Evolutionary conservation across 2,329 filamentous ascomycete genomes (phyloP).

Genomic region (Colletotrichum filicis): DNA sequence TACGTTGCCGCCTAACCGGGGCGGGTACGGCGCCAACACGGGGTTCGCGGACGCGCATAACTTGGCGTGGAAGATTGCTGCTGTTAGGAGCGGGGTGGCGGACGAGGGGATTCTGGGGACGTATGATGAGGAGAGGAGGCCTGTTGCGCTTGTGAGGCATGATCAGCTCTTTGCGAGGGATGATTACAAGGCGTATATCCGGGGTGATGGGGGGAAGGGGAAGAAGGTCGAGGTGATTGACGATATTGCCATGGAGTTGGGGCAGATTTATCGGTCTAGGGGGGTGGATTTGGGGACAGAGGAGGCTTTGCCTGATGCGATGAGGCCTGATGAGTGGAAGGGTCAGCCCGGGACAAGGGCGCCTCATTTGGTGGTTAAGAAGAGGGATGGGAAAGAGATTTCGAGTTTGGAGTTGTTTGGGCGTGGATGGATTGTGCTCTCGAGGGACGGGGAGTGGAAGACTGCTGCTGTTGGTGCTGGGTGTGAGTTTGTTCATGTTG

Average conservation of each 20-base stretch:
- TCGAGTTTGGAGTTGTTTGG: constrained; percentile 8
- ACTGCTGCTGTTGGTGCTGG: background rate
- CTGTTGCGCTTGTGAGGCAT: constrained; percentile 43
- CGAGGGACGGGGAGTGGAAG: constrained; percentile 50
- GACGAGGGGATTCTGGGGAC: constrained; percentile 44
- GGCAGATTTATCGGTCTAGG: constrained; percentile 5
- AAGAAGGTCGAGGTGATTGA: background rate
- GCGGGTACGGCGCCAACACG: constrained; percentile 29
- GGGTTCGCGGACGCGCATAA: constrained; percentile 52
- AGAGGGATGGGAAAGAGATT: background rate
- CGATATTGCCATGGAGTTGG: constrained; percentile 15
- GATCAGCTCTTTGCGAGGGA: constrained; percentile 40
- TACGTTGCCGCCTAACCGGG: constrained; percentile 23
- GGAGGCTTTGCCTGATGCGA: constrained; percentile 4
- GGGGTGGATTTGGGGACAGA: background rate
- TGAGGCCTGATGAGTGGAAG: constrained; percentile 38
- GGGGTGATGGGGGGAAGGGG: constrained; percentile 10
- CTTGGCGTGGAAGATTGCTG: constrained; percentile 54
- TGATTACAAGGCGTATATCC: constrained; percentile 34
- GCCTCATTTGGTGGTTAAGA: constrained; percentile 35
- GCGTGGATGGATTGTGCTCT: constrained; percentile 42
- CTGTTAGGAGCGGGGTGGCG: constrained; percentile 42
- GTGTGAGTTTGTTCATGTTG: constrained; percentile 1
- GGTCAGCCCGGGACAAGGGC: constrained; percentile 39
- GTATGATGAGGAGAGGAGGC: constrained; percentile 51